phyloP scores from a whole-genome alignment of 169 alveolate genomes.

The Eimeria sp. region DNA sequence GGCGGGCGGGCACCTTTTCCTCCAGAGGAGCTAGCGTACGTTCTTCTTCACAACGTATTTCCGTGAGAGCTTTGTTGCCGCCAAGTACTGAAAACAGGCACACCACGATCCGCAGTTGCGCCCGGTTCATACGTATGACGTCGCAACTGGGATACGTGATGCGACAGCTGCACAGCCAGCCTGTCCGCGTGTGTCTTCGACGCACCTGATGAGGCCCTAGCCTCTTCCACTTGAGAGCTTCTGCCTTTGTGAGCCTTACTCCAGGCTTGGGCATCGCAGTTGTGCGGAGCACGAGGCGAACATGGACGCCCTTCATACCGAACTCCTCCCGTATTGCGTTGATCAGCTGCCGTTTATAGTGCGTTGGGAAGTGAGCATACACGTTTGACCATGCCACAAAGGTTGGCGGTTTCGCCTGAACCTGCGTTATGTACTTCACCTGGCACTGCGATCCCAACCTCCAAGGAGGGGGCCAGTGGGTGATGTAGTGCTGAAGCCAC shows the following conservation, averaged over 20 bases:
- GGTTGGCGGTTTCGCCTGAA: constrained; percentile 88
- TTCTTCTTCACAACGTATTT: constrained; percentile 65
- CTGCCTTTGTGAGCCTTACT: constrained; percentile 81
- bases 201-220: constrained; percentile 87
- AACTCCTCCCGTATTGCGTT: constrained; percentile 89
- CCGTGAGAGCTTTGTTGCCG: constrained; percentile 70
- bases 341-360: constrained; percentile 88
- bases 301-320: constrained; percentile 80
- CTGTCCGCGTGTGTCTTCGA: background rate
- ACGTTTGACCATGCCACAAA: constrained; percentile 91
- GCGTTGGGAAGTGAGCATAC: constrained; percentile 88
- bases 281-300: constrained; percentile 88
- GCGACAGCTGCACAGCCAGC: background rate
- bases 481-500: constrained; percentile 81
- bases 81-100: constrained; percentile 24
- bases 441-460: constrained; percentile 89
- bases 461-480: constrained; percentile 92
- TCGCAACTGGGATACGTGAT: background rate
- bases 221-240: constrained; percentile 87
- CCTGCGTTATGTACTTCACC: constrained; percentile 87
- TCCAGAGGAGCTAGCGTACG: background rate
- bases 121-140: background rate
- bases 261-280: constrained; percentile 87
- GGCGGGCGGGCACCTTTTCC: background rate
- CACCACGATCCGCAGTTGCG: background rate